These are phyloP conservation scores for Chlorella sp. DNA, from an alignment of 139 green algal genomes.

Conservation along the genomic window DNA sequence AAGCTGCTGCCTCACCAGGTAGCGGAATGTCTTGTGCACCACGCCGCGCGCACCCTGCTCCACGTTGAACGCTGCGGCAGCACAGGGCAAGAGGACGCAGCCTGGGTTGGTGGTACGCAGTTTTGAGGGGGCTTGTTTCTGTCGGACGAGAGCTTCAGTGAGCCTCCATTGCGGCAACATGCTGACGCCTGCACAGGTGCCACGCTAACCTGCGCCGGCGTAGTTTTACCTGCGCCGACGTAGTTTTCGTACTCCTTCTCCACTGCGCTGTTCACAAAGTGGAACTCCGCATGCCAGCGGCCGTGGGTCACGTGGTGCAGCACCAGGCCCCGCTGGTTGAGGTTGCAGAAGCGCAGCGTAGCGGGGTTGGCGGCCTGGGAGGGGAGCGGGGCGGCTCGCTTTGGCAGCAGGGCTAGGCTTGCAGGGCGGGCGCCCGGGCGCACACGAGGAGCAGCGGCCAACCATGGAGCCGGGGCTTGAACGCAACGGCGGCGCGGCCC, in stretches of 20 bases:
- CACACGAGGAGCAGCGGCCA: too few relatives aligned
- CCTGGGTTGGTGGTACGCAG: too few relatives aligned
- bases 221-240: slow-evolving; percentile 3
- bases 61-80: background rate
- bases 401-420: too few relatives aligned
- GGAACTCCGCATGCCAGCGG: slow-evolving; percentile 1
- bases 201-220: too few relatives aligned
- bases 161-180: too few relatives aligned
- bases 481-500: too few relatives aligned
- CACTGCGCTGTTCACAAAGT: slow-evolving; percentile 3
- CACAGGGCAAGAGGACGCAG: background rate
- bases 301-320: slow-evolving; percentile 27
- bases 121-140: too few relatives aligned
- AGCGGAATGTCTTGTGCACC: background rate
- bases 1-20: slow-evolving; percentile 6
- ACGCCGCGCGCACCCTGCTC: background rate
- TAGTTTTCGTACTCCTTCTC: slow-evolving; percentile 14
- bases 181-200: too few relatives aligned
- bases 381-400: background rate
- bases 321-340: slow-evolving; percentile 10
- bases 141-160: too few relatives aligned
- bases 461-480: too few relatives aligned
- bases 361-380: slow-evolving; percentile 28
- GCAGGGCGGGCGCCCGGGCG: too few relatives aligned
- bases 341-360: slow-evolving; percentile 28